A percentile compares a stretch with the other conserved stretches of the same genome.
These are phyloP conservation scores for Creolimax fragrantissima DNA, from an alignment of 78 protist species.

Conservation along the genomic window DNA sequence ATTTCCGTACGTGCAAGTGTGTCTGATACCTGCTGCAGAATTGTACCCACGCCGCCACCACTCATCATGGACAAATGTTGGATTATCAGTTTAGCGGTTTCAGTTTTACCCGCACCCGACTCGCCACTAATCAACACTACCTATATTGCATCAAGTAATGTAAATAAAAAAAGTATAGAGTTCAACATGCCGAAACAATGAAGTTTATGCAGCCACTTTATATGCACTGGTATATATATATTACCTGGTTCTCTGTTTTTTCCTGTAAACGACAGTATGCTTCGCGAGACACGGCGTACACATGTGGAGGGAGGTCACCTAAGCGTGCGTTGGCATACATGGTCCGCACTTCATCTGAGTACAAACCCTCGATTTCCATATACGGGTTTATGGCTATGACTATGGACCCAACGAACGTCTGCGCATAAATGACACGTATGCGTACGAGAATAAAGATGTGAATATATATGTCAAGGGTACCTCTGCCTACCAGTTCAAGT, in stretches of 20 bases:
- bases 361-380: not conserved
- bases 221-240: too few species aligned
- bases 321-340: slow-evolving; percentile 24
- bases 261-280: not conserved
- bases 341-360: not conserved
- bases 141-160: too few species aligned
- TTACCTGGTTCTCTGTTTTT: not conserved
- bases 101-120: slow-evolving; percentile 94
- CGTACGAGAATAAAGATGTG: too few species aligned
- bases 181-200: too few species aligned
- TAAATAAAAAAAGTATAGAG: too few species aligned
- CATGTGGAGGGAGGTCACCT: not conserved
- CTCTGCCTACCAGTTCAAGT: too few species aligned
- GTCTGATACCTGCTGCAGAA: not conserved
- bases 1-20: not conserved
- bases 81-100: slow-evolving; percentile 79
- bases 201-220: too few species aligned
- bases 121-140: slow-evolving; percentile 58
- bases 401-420: slow-evolving; percentile 19
- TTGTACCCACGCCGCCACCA: not conserved
- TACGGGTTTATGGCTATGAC: slow-evolving; percentile 32
- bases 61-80: slow-evolving; percentile 56
- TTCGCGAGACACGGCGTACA: not conserved
- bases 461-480: too few species aligned
- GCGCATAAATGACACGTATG: too few species aligned